Conservation (phyloP, 805 yeast genomes). For the Metschnikowia lochheadii region DNA sequence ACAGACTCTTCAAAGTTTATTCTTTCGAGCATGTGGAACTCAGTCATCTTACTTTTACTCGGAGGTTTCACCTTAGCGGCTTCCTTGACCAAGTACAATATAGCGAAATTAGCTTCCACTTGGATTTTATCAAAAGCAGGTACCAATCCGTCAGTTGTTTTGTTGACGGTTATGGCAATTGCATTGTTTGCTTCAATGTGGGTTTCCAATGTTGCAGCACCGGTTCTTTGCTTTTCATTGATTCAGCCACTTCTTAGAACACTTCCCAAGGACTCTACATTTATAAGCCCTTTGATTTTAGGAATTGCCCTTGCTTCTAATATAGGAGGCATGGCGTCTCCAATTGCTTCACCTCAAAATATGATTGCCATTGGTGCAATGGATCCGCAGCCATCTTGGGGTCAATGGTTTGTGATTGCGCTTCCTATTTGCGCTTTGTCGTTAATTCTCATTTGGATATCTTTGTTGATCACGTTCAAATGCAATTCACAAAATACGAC, state of each 20-base stretch:
- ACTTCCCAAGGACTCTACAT: slow-evolving; percentile 38
- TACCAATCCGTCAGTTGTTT: slow-evolving; percentile 45
- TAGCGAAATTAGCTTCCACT: slow-evolving; percentile 48
- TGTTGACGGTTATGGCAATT: slow-evolving; percentile 48
- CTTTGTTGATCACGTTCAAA: slow-evolving; percentile 53
- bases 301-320: slow-evolving; percentile 52
- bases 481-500: slow-evolving; percentile 44
- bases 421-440: slow-evolving; percentile 44
- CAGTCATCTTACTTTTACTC: slow-evolving; percentile 46
- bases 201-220: slow-evolving; percentile 56
- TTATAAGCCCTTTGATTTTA: slow-evolving; percentile 38
- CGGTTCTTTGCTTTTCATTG: slow-evolving; percentile 49
- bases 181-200: slow-evolving; percentile 53
- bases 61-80: slow-evolving; percentile 57
- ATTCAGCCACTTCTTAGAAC: slow-evolving; percentile 44
- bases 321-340: slow-evolving; percentile 53
- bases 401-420: slow-evolving; percentile 52
- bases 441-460: slow-evolving; percentile 43
- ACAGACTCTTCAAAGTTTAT: slow-evolving; percentile 42
- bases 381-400: slow-evolving; percentile 53
- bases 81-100: slow-evolving; percentile 49
- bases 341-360: slow-evolving; percentile 53
- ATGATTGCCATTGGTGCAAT: slow-evolving; percentile 52
- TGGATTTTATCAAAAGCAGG: slow-evolving; percentile 49
- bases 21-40: slow-evolving; percentile 49